Evolutionary conservation across 2,329 filamentous ascomycete genomes (phyloP).

Genomic region (Aspergillus ustus): DNA sequence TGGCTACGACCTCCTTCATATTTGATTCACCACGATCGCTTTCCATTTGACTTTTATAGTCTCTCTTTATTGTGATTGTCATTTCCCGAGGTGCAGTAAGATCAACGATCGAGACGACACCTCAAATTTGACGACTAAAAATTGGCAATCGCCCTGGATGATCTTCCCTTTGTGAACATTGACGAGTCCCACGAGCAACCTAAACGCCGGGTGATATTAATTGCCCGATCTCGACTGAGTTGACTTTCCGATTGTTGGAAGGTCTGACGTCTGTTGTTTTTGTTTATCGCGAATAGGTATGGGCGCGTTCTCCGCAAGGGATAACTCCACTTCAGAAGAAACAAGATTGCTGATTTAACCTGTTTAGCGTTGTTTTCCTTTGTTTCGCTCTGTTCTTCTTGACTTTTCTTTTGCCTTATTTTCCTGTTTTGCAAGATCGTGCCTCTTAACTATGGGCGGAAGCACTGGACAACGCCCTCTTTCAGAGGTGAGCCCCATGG

Average conservation of each 20-base stretch:
- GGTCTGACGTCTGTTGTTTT: constrained; percentile 20
- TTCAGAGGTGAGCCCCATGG: constrained; percentile 84
- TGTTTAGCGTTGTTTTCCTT: constrained; percentile 22
- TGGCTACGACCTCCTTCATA: constrained; percentile 15
- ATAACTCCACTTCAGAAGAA: constrained; percentile 19
- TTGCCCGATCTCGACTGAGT: neutral
- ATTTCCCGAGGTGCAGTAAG: constrained; percentile 4
- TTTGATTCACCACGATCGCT: constrained; percentile 17
- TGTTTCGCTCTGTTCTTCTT: constrained; percentile 22
- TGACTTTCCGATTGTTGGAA: constrained; percentile 13
- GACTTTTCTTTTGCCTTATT: constrained; percentile 14
- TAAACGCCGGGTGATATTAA: constrained; percentile 10
- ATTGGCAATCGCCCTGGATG: constrained; percentile 22
- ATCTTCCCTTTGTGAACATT: constrained; percentile 23
- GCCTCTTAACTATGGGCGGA: constrained; percentile 62
- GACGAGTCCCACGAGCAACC: constrained; percentile 25
- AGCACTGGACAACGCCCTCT: constrained; percentile 72
- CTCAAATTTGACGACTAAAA: constrained; percentile 20
- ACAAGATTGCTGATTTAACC: constrained; percentile 22
- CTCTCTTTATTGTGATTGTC: constrained; percentile 31
- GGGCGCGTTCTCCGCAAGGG: constrained; percentile 28
- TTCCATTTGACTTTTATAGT: constrained; percentile 20
- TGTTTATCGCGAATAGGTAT: constrained; percentile 29
- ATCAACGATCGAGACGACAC: constrained; percentile 14
- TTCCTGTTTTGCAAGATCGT: constrained; percentile 4